A percentile compares a stretch with the other conserved stretches of the same genome.
These are phyloP conservation scores for Pittosporum tobira DNA, from an alignment of 129 eudicot genomes.

Conservation along the genomic window DNA sequence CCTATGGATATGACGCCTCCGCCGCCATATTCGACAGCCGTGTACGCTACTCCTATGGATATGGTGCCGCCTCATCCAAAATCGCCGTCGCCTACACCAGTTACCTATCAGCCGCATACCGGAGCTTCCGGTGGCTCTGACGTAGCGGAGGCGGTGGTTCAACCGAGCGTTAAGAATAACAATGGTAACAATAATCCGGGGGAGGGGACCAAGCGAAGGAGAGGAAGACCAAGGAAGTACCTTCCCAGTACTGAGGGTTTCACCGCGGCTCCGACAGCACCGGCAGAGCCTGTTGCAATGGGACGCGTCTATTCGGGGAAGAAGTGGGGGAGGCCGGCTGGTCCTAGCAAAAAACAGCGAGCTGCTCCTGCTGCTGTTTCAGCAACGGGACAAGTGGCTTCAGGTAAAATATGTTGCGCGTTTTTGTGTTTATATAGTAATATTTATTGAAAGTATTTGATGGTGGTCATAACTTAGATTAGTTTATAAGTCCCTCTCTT, in stretches of 20 bases:
- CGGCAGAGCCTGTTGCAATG: no score
- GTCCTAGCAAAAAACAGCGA: conserved; percentile 27
- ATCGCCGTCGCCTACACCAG: background rate
- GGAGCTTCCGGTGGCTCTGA: background rate
- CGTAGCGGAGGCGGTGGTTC: conserved; percentile 1
- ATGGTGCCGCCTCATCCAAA: conserved; percentile 5
- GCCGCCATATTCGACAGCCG: no score
- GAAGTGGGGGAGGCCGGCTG: conserved; percentile 43
- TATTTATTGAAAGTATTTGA: background rate
- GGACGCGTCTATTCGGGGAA: conserved; percentile 21
- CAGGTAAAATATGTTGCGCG: no score
- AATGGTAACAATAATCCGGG: background rate
- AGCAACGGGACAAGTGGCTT: no score
- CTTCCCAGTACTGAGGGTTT: conserved; percentile 17
- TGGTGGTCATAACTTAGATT: no score
- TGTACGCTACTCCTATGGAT: no score
- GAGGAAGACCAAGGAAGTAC: conserved; percentile 49
- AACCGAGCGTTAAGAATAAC: background rate
- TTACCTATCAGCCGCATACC: conserved; percentile 12
- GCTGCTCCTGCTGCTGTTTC: conserved; percentile 18
- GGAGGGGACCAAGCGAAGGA: conserved; percentile 22
- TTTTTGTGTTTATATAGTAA: background rate
- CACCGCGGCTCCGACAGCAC: no score
- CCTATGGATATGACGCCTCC: no score
- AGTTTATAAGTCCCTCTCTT: no score